phyloP scores from a whole-genome alignment of 2,329 filamentous ascomycete species.

The Kalaharituber pfeilii region DNA sequence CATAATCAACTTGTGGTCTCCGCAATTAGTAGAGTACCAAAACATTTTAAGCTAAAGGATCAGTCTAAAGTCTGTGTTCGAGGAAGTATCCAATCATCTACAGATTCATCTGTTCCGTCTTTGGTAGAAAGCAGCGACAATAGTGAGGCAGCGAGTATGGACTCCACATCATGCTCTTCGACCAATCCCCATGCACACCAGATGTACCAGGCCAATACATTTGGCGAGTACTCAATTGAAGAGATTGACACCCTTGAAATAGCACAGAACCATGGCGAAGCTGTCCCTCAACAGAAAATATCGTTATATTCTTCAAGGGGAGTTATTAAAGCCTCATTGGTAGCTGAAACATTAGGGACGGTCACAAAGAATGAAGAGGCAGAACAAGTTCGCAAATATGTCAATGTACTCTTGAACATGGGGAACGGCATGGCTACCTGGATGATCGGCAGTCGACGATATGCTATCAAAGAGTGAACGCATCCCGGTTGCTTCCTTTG shows the following conservation, averaged over 20 bases:
- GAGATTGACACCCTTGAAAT: neutral
- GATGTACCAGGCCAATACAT: neutral
- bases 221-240: too few species aligned
- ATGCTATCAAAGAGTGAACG: conserved; percentile 9
- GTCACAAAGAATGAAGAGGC: neutral
- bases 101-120: neutral
- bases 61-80: too few species aligned
- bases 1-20: conserved; percentile 16
- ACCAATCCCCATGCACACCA: too few species aligned
- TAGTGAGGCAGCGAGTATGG: neutral
- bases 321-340: conserved; percentile 2
- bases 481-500: neutral
- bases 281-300: neutral
- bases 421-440: conserved; percentile 22
- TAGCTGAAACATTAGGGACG: neutral
- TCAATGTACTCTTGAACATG: conserved; percentile 20
- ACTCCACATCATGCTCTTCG: neutral
- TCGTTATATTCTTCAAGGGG: neutral
- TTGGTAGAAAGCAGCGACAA: neutral
- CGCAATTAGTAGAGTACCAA: neutral
- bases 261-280: neutral
- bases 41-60: neutral
- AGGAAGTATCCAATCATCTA: neutral
- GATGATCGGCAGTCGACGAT: conserved; percentile 21
- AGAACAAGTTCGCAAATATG: conserved; percentile 12